Evolutionary conservation across 2,329 filamentous ascomycete genomes (phyloP).

Genomic region (Chaetoscypha palmicola): DNA sequence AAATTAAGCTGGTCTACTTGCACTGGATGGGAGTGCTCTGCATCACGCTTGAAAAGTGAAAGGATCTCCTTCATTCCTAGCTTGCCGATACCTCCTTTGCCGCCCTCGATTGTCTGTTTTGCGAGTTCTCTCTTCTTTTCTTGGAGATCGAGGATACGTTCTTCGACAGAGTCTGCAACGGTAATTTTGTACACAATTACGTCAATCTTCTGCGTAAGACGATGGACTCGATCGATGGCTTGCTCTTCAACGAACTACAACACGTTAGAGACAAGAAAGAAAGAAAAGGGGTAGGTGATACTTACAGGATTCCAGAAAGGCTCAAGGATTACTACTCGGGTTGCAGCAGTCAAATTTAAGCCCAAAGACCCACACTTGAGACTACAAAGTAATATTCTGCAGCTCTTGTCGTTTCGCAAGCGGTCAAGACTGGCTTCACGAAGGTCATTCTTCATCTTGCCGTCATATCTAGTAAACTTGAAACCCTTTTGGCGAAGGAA

Average conservation of each 20-base stretch:
- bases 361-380: constrained; percentile 90
- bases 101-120: constrained; percentile 82
- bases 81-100: constrained; percentile 68
- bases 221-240: constrained; percentile 95
- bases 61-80: constrained; percentile 90
- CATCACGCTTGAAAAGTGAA: constrained; percentile 58
- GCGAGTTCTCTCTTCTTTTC: constrained; percentile 88
- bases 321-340: constrained; percentile 87
- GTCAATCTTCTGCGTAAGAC: constrained; percentile 92
- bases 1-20: constrained; percentile 19
- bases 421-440: constrained; percentile 79
- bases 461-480: constrained; percentile 84
- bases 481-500: constrained; percentile 72
- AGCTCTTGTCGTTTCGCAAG: constrained; percentile 66
- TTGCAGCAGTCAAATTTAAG: constrained; percentile 89
- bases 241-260: constrained; percentile 93
- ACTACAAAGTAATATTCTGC: constrained; percentile 82
- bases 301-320: constrained; percentile 87
- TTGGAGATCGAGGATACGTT: constrained; percentile 88
- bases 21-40: constrained; percentile 23
- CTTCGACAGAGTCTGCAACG: constrained; percentile 79
- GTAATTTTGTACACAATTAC: constrained; percentile 95
- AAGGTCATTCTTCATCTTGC: constrained; percentile 86
- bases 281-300: constrained; percentile 5
- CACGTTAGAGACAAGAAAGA: constrained; percentile 9